A percentile compares a stretch with the other conserved stretches of the same genome.
These are phyloP conservation scores for Gossypium longicalyx DNA, from an alignment of 345 rosid genomes.

Conservation along the genomic window DNA sequence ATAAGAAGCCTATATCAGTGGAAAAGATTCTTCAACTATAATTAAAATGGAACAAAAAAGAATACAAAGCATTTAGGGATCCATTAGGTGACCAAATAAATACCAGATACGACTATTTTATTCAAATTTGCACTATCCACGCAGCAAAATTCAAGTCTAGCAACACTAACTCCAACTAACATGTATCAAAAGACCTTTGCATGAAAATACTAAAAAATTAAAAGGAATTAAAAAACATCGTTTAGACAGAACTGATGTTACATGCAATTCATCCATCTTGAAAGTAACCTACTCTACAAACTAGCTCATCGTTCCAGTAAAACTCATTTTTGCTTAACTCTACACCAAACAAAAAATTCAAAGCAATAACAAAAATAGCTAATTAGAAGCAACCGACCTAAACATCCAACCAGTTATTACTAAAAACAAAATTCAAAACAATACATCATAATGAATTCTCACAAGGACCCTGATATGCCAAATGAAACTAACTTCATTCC, in stretches of 20 bases:
- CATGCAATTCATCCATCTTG: background rate
- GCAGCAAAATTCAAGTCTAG: background rate
- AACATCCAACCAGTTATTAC: background rate
- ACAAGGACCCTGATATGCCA: background rate
- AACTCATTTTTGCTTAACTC: background rate
- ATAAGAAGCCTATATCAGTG: background rate
- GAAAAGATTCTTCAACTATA: background rate
- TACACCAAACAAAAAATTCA: background rate
- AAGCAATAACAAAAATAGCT: background rate
- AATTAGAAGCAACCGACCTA: background rate
- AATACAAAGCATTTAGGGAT: background rate
- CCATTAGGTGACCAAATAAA: background rate
- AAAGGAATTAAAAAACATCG: background rate
- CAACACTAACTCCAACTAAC: background rate
- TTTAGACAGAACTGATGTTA: background rate
- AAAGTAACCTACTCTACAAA: background rate
- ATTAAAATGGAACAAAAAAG: background rate
- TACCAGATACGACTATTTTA: background rate
- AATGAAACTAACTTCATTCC: background rate
- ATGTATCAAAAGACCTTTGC: background rate
- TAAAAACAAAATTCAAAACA: background rate
- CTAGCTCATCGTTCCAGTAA: background rate
- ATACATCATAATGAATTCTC: background rate
- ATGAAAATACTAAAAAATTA: background rate
- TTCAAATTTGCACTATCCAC: background rate